Conservation (phyloP, 208 protist genomes). For the Entamoeba moshkovskii region DNA sequence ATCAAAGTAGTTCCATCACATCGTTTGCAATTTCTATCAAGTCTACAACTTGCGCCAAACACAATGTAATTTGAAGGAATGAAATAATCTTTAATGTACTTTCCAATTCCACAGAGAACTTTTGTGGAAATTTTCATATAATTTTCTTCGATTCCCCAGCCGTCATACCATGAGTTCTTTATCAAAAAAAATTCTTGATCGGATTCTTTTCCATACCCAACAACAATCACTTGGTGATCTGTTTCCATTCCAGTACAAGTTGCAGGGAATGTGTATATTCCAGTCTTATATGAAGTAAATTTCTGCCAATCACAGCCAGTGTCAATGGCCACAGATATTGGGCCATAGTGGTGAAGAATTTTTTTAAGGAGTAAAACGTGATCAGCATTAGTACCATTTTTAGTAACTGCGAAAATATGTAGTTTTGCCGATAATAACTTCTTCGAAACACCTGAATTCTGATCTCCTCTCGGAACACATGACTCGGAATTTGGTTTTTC, state of each 20-base stretch:
- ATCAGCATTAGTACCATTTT: neutral
- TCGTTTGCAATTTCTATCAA: neutral
- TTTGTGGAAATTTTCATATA: neutral
- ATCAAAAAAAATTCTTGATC: neutral
- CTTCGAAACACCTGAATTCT: neutral
- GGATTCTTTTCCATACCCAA: neutral
- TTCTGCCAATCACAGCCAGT: too few species aligned
- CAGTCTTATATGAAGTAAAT: neutral
- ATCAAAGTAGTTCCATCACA: neutral
- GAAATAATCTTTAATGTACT: neutral
- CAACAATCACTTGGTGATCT: neutral
- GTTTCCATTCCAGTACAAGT: neutral
- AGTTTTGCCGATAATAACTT: neutral
- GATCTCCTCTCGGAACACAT: neutral
- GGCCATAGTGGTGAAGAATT: neutral
- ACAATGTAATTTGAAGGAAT: neutral
- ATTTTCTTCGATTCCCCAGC: neutral
- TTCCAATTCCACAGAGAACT: neutral
- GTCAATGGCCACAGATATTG: neutral
- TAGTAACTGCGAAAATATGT: neutral
- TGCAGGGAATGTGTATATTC: neutral
- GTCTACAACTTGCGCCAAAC: neutral
- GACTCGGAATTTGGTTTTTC: neutral
- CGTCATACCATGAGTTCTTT: neutral
- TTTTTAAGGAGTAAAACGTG: neutral